Evolutionary conservation across 2,329 filamentous ascomycete genomes (phyloP).

Genomic region (Gnomoniopsis smithogilvyi): DNA sequence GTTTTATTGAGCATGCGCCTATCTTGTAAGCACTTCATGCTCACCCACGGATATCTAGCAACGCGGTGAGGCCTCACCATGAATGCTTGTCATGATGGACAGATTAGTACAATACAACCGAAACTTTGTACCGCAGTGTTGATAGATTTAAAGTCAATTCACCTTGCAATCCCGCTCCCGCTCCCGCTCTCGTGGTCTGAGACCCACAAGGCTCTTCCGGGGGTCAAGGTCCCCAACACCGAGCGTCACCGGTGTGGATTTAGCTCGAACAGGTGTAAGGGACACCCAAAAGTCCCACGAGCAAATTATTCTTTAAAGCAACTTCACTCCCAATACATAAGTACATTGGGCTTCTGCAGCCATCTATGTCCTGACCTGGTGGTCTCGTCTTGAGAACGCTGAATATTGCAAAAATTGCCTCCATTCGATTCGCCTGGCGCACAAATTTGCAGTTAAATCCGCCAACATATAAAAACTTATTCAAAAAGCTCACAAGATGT

Average conservation of each 20-base stretch:
- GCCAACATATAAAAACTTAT: no score
- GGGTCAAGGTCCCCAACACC: neutral
- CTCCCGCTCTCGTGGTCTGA: no score
- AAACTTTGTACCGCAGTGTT: no score
- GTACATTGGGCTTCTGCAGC: neutral
- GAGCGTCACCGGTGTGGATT: neutral
- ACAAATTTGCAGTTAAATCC: neutral
- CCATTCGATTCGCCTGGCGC: neutral
- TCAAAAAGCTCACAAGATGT: neutral
- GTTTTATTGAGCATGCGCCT: neutral
- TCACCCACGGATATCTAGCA: neutral
- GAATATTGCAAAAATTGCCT: neutral
- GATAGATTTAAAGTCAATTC: no score
- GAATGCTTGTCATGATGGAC: neutral
- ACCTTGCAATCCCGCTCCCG: no score
- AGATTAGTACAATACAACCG: no score
- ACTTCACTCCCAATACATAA: neutral
- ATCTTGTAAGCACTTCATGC: neutral
- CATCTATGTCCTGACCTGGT: neutral
- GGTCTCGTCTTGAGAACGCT: neutral
- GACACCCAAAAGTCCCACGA: neutral
- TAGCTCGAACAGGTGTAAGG: neutral
- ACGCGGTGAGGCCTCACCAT: neutral
- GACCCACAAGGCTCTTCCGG: neutral
- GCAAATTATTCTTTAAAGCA: neutral